Evolutionary conservation across 148 eudicot genomes (phyloP), one percentile per base, ranked within the genome.

Genomic region (Rhododendron molle): DNA sequence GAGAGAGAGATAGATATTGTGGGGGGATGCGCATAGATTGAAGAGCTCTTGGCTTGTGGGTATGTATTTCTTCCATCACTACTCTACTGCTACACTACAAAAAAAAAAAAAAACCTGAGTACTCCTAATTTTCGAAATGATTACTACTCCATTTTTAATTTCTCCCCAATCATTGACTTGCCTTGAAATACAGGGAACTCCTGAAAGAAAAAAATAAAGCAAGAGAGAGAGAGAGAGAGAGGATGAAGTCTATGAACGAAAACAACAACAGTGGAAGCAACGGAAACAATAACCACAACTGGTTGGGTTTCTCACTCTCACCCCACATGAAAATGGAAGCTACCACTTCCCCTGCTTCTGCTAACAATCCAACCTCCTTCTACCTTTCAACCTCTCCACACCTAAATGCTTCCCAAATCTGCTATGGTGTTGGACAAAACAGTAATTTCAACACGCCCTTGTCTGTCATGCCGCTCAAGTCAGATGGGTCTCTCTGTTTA

Each of bases 401-500:
- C 82, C 89, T 82, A 74, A 89, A 84, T 89, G 77, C 84, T 84
- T 85, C 87, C 54, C 87, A 81, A n/a, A 85, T 88, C 74, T 88
- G 87, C 85, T 93, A 90, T 80, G 94, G 92, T 1, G 85, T 87
- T 90, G 91, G 87, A 62, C 90, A 90, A 69, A 87, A 89, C 87
- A 89, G 83, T 72, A 90, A 83, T n/a, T 83, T 90, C 62, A 83
- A 58, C 84, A 85, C 93, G n/a, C 86, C 88, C 36, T 90, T 93
- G 80, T 80, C 96, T 85, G 91, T 93, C 2, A 96, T 96, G 99
- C 99, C 99, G n/a, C 92, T 96, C 81, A 95, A 93, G 36, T 93
- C 96, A 78, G 99, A 96, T 89, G 98, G 99, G 5, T 94, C 99
- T 82, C 92, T 95, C 18, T 95, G 94, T 87, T 71, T 95, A 18